phyloP scores from a whole-genome alignment of 495 filamentous ascomycete genomes.

The Cairneyella variabilis region DNA sequence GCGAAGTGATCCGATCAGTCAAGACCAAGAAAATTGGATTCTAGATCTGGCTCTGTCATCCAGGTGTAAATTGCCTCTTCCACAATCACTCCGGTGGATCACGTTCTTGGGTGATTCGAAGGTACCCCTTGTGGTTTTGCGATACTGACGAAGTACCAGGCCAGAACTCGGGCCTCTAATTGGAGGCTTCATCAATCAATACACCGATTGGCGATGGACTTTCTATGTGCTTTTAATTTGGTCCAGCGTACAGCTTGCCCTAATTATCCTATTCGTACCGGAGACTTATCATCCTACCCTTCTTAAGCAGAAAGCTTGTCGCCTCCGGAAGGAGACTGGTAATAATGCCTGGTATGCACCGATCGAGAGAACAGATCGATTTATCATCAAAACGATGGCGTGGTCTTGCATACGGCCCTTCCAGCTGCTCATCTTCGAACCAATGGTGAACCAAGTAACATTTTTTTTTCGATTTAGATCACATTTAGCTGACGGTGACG shows the following conservation, averaged over 20 bases:
- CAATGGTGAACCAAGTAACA: too few relatives aligned
- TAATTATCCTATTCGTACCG: conserved; percentile 65
- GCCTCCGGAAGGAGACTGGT: conserved; percentile 66
- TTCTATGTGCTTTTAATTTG: conserved; percentile 84
- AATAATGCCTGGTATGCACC: conserved; percentile 70
- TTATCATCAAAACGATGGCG: conserved; percentile 63
- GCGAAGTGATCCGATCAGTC: too few relatives aligned
- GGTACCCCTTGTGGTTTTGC: too few relatives aligned
- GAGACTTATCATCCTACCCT: conserved; percentile 78
- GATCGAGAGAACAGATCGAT: conserved; percentile 68
- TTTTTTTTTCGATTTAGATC: too few relatives aligned
- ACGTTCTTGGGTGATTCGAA: too few relatives aligned
- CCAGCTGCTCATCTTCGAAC: conserved; percentile 74
- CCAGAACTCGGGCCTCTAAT: conserved; percentile 47
- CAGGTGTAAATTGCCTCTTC: too few relatives aligned
- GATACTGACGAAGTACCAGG: too few relatives aligned
- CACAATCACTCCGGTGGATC: too few relatives aligned
- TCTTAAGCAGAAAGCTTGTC: conserved; percentile 65
- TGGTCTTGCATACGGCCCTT: conserved; percentile 73
- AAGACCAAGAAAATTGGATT: too few relatives aligned
- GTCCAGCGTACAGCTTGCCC: conserved; percentile 49
- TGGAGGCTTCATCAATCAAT: conserved; percentile 39
- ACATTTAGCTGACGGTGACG: too few relatives aligned
- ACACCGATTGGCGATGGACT: conserved; percentile 69
- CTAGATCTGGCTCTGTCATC: too few relatives aligned